Evolutionary conservation across 768 basidiomycete species (phyloP), one percentile per base, ranked within the genome.

Genomic region (Pleurotus salmoneostramineus): DNA sequence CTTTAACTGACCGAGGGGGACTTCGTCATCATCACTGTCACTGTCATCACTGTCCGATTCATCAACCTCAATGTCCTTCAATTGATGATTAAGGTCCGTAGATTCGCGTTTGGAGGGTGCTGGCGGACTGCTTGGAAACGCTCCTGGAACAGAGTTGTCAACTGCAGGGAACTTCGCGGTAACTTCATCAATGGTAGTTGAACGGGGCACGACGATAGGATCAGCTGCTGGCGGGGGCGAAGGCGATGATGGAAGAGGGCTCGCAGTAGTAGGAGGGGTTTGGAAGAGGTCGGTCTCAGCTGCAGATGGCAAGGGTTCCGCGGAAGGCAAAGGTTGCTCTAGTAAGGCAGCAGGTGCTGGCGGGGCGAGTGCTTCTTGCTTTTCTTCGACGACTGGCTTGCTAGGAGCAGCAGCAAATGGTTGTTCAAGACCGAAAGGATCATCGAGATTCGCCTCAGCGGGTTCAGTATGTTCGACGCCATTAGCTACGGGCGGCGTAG

Each of bases 31-130:
- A 21, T 79, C 78, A 27, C 68, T 71, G 31, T 78, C 77, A 50
- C 72, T 77, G 47, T 83, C 82, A 5, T 54, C 52, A 31, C 52
- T 54, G 21, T 75, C 74, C 3, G 81, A 74, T 10, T 83, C 85
- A 2, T 81, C 70, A 7, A 76, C 70, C 15, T 85, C 85, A 57
- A 90, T 64, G 47, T 90, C 86, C 57, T 82, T 79, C 8, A 86
- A 71, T 45, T 74, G 68, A n/a, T 78, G 62, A 5, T 68, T 72
- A 11, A 90, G 68, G 58, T 88, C 83, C 0, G 84, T 85, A 56
- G 77, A 77, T 43, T 72, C 67, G 1, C 64, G 52, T 60, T 15
- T n/a, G 33, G 46, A 34, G 57, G 54, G 32, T 52, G 56, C 21
- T 55, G 50, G 27, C 70, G 58, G 36, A 67, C 45, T 27, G 64